Evolutionary conservation across 345 rosid species (phyloP), one percentile per base, ranked within the genome.

Genomic region (Corymbia maculata): DNA sequence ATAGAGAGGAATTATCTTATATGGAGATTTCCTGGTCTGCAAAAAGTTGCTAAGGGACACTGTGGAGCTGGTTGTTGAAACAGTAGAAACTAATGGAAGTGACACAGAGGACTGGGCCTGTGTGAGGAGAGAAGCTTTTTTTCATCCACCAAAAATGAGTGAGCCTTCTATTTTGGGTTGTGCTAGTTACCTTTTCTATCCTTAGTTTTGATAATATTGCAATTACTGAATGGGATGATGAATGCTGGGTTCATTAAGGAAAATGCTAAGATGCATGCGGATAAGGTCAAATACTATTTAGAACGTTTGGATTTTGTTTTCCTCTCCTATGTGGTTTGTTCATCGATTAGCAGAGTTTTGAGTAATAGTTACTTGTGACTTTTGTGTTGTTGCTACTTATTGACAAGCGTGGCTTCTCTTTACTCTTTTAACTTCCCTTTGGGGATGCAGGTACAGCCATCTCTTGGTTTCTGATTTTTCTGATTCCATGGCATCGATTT

Each of bases 1-100:
- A 95, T 95, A 3, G 99, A 95, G 91, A 94, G 96, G 92, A 96
- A 92, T 90, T 94, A 97, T 89, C 92, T 96, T 52, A 88, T 97
- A 87, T 97, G 98, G 98, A 95, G 99, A 92, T 97, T 96, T 92
- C 98, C 99, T 12, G 99, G 94, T 89, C 90, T 96, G 57, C 98
- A 97, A 90, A 90, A 97, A 93, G 68, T 91, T 97, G 88, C 95
- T 97, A 17, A 91, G 93, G 13, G 92, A 93, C 79, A 89, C 95
- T 85, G 97, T 97, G 70, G 88, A 92, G 55, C 90, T 86, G 47
- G 95, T 93, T 17, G 93, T 94, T 88, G 93, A 94, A 89, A 91
- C 94, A 26, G 89, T 96, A 87, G 97, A 95, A 70, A 91, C 87
- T 57, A 90, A 93, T 85, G 90, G 88, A 92, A 90, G 70, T 70